These are phyloP conservation scores for Trypanosoma caninum DNA, from an alignment of 208 protist genomes.

Conservation along the genomic window DNA sequence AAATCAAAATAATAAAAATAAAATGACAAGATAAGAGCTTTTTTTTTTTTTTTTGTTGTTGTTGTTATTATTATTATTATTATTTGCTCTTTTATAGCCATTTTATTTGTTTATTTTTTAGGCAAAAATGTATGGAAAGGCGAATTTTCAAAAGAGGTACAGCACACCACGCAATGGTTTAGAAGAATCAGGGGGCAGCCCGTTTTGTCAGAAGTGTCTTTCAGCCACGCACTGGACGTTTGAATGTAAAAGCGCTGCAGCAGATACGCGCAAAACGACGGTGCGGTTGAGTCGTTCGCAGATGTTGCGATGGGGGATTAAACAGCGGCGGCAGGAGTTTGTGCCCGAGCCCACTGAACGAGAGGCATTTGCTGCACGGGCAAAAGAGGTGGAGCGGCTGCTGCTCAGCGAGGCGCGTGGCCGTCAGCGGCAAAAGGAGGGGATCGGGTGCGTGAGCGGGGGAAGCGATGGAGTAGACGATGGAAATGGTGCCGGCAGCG, in stretches of 20 bases:
- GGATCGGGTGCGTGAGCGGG: not conserved
- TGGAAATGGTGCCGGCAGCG: no score
- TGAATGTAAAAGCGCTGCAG: conserved; percentile 39
- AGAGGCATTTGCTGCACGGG: conserved; percentile 42
- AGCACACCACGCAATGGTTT: conserved; percentile 62
- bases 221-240: conserved; percentile 78
- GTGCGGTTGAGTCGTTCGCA: conserved; percentile 65
- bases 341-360: conserved; percentile 58
- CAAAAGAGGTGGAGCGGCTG: conserved; percentile 20
- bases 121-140: conserved; percentile 53
- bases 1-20: conserved; percentile 8
- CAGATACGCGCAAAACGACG: conserved; percentile 29
- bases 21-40: not conserved
- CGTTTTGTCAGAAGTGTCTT: conserved; percentile 63
- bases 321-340: conserved; percentile 54
- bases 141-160: conserved; percentile 73
- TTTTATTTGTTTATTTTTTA: conserved; percentile 9
- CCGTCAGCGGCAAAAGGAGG: conserved; percentile 8
- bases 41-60: not conserved
- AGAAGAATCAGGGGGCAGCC: conserved; percentile 16
- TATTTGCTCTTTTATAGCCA: conserved; percentile 1
- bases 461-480: not conserved
- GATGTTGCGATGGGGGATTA: conserved; percentile 76
- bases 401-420: conserved; percentile 19
- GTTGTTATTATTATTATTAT: not conserved